These are phyloP conservation scores for Termitomyces sp. DNA, from an alignment of 768 basidiomycete species.

Conservation along the genomic window DNA sequence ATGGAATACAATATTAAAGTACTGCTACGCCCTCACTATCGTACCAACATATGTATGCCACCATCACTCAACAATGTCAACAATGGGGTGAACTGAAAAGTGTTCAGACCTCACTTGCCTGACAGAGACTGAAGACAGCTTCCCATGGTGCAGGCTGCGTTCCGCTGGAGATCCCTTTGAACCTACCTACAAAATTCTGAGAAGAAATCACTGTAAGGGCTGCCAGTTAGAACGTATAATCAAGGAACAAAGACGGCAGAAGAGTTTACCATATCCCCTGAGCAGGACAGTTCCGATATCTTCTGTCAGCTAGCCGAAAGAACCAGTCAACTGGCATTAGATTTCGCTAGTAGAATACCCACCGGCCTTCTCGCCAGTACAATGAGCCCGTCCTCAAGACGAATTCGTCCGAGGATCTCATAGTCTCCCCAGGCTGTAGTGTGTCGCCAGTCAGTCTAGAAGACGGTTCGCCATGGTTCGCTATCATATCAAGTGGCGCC, in stretches of 20 bases:
- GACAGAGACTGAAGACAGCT: conserved; percentile 47
- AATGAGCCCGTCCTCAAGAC: conserved; percentile 55
- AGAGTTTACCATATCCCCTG: conserved; percentile 40
- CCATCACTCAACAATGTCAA: no score
- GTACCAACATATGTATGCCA: background rate
- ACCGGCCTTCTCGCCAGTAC: conserved; percentile 49
- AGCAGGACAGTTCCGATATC: conserved; percentile 33
- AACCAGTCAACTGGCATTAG: background rate
- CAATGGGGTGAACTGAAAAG: background rate
- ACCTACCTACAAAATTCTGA: conserved; percentile 46
- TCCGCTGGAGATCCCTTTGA: conserved; percentile 28
- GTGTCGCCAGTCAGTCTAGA: conserved; percentile 40
- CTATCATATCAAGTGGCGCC: background rate
- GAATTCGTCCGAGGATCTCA: conserved; percentile 49
- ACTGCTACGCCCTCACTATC: background rate
- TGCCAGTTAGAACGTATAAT: conserved; percentile 1
- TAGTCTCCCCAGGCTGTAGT: conserved; percentile 53
- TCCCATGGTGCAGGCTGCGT: conserved; percentile 38
- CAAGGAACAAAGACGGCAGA: background rate
- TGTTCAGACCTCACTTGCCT: background rate
- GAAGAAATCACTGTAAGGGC: conserved; percentile 36
- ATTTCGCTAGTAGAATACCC: conserved; percentile 12
- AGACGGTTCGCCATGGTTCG: background rate
- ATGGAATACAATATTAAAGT: background rate
- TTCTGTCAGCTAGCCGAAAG: conserved; percentile 14